phyloP scores from a whole-genome alignment of 2,329 filamentous ascomycete genomes.

The Tolypocladium inflatum region DNA sequence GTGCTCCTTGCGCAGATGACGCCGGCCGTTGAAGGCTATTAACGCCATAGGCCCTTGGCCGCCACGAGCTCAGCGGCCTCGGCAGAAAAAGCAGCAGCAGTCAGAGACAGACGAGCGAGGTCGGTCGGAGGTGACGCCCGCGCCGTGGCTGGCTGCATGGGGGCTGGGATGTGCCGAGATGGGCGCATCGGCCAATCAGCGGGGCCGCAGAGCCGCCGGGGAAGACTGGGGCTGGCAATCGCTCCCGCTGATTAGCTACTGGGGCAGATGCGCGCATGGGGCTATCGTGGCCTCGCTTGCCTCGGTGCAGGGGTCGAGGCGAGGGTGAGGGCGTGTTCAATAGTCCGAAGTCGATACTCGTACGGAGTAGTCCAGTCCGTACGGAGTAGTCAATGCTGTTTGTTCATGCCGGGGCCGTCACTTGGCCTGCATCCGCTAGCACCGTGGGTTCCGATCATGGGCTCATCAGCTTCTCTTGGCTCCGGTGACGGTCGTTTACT shows the following conservation, averaged over 20 bases:
- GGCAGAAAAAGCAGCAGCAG: not conserved
- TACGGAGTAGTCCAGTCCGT: no score
- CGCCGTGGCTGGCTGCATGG: not conserved
- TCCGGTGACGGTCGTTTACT: not conserved
- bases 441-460: no score
- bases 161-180: not conserved
- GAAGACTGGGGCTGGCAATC: slow-evolving; percentile 4
- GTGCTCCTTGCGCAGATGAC: not conserved
- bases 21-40: not conserved
- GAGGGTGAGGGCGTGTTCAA: no score
- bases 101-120: not conserved
- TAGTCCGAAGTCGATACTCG: no score
- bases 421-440: not conserved
- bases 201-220: slow-evolving; percentile 6
- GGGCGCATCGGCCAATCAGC: slow-evolving; percentile 4
- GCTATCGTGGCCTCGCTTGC: not conserved
- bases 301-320: not conserved
- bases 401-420: not conserved
- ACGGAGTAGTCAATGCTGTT: no score
- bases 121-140: not conserved
- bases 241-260: not conserved
- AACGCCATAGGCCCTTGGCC: not conserved
- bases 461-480: not conserved
- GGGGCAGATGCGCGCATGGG: not conserved
- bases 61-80: no score